These are phyloP conservation scores for Medicago arabica DNA, from an alignment of 306 rosid genomes.

Conservation along the genomic window DNA sequence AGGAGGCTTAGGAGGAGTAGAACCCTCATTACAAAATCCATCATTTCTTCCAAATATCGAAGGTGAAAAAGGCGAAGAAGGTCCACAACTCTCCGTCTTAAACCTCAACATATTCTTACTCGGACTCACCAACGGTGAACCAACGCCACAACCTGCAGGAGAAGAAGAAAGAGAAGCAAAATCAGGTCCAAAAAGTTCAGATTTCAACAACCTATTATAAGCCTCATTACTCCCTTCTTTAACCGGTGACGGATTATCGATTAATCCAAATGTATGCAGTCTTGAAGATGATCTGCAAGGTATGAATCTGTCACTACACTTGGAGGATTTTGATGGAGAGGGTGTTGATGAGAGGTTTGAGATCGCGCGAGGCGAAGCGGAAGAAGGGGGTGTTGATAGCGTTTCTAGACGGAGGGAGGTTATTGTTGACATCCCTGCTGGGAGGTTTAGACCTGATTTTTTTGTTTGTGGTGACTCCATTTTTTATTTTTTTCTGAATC, in stretches of 20 bases:
- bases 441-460: conserved; percentile 78
- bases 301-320: conserved; percentile 93
- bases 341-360: conserved; percentile 65
- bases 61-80: conserved; percentile 74
- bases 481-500: neutral
- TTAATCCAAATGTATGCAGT: conserved; percentile 86
- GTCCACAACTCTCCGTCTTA: conserved; percentile 76
- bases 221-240: conserved; percentile 92
- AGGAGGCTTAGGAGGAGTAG: conserved; percentile 94
- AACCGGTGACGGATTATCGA: conserved; percentile 78
- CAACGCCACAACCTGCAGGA: conserved; percentile 53
- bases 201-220: conserved; percentile 71
- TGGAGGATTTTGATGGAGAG: conserved; percentile 66
- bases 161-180: conserved; percentile 71
- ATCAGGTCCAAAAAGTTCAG: conserved; percentile 94
- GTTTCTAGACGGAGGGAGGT: conserved; percentile 74
- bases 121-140: conserved; percentile 79
- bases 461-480: conserved; percentile 76
- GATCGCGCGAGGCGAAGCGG: conserved; percentile 55
- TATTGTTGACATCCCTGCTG: conserved; percentile 80
- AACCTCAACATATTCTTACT: conserved; percentile 91
- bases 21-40: conserved; percentile 58
- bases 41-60: conserved; percentile 65
- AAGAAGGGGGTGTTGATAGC: conserved; percentile 37
- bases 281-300: conserved; percentile 95